Percentiles rank a stretch among this genome's conserved stretches.
Conservation (phyloP, 208 protist genomes). For the Herpetomonas tarakana region DNA sequence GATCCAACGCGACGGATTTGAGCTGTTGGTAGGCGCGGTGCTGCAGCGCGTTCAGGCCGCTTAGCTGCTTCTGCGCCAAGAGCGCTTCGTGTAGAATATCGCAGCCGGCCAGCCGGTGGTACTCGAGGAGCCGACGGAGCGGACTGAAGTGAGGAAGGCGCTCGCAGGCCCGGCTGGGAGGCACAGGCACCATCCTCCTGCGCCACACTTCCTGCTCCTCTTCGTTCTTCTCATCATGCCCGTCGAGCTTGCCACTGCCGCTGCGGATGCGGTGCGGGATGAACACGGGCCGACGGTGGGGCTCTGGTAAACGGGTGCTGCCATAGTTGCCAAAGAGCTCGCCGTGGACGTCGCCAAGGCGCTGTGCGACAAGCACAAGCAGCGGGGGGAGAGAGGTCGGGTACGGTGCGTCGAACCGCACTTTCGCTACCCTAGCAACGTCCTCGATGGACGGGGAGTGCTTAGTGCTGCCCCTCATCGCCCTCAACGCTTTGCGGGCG, state of each 20-base stretch:
- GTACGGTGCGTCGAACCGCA: neutral
- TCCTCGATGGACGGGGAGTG: no score
- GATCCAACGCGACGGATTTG: constrained; percentile 59
- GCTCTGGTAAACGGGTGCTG: constrained; percentile 13
- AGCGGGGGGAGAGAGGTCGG: constrained; percentile 23
- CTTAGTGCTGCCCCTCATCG: neutral
- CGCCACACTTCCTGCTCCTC: constrained; percentile 65
- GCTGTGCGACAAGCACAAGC: constrained; percentile 11
- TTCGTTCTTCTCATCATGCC: constrained; percentile 24
- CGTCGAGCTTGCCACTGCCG: neutral
- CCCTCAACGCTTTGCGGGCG: constrained; percentile 2
- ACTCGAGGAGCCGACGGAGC: constrained; percentile 61
- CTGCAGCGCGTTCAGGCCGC: constrained; percentile 72
- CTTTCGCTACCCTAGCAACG: no score
- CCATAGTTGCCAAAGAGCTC: constrained; percentile 65
- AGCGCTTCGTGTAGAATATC: constrained; percentile 35
- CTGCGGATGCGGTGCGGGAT: constrained; percentile 12
- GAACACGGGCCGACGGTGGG: constrained; percentile 19
- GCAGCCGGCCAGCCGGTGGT: constrained; percentile 40
- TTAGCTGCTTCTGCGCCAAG: constrained; percentile 49
- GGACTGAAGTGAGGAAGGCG: constrained; percentile 57
- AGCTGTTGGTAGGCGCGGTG: constrained; percentile 68
- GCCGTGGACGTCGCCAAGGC: constrained; percentile 5
- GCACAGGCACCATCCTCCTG: constrained; percentile 52
- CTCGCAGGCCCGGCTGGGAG: constrained; percentile 30